Percentiles rank a stretch among this genome's conserved stretches.
These are phyloP conservation scores for Stenocarpella maydis DNA, from an alignment of 2,329 filamentous ascomycete genomes.

Conservation along the genomic window DNA sequence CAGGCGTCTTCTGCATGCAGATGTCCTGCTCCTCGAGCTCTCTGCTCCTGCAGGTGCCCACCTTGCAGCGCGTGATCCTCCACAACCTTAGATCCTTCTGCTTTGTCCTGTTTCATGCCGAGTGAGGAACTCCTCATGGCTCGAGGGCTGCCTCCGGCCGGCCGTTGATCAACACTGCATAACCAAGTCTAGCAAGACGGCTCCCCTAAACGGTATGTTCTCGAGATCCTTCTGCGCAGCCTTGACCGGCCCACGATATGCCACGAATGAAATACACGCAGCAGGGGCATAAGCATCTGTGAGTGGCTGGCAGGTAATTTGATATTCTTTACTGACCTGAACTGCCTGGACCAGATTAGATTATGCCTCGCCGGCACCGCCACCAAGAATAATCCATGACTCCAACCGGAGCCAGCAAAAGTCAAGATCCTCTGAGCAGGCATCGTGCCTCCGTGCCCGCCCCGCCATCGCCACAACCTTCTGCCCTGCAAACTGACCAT, in stretches of 20 bases:
- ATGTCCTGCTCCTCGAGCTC: not conserved
- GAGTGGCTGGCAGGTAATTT: not conserved
- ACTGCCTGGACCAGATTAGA: not conserved
- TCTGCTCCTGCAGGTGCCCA: not conserved
- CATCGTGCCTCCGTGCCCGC: not conserved
- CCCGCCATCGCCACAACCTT: not conserved
- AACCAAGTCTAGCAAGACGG: not conserved
- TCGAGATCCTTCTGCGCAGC: not conserved
- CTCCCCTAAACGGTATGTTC: not conserved
- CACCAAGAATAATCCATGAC: not conserved
- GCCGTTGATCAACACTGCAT: constrained; percentile 14
- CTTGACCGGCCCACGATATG: not conserved
- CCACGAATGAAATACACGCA: not conserved
- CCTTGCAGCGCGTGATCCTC: constrained; percentile 4
- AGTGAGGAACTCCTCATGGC: not conserved
- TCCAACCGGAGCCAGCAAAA: not conserved
- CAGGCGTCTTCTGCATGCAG: not conserved
- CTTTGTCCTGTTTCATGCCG: not conserved
- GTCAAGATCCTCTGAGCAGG: not conserved
- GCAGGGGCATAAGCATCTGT: not conserved
- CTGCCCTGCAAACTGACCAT: not conserved
- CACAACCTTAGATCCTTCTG: constrained; percentile 11
- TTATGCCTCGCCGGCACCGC: constrained; percentile 7
- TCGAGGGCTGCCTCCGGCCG: constrained; percentile 8
- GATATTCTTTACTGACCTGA: not conserved